phyloP scores from a whole-genome alignment of 2,329 filamentous ascomycete genomes.

The Plectosphaerella cucumerina region DNA sequence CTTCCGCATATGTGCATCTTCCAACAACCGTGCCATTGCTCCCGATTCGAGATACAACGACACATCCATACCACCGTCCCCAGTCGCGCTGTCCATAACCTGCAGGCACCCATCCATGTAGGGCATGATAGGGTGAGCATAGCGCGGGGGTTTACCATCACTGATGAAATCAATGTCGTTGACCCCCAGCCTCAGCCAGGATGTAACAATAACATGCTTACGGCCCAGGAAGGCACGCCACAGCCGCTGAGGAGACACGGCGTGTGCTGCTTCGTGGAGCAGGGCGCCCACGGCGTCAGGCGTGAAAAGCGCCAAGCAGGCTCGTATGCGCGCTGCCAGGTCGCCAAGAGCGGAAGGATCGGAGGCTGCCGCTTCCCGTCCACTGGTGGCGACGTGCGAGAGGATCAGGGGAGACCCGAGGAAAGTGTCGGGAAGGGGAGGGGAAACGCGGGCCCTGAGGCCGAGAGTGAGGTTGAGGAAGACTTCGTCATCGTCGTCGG shows the following conservation, averaged over 20 bases:
- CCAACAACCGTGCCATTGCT: too few species aligned
- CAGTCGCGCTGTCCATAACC: slow-evolving; percentile 25
- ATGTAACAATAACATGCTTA: slow-evolving; percentile 37
- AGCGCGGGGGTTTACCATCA: slow-evolving; percentile 18
- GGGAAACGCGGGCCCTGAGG: slow-evolving; percentile 29
- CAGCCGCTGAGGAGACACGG: slow-evolving; percentile 39
- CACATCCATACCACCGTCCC: too few species aligned
- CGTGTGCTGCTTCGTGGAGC: slow-evolving; percentile 37
- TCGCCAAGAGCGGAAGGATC: slow-evolving; percentile 4
- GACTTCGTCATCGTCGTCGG: slow-evolving; percentile 20
- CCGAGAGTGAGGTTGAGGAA: slow-evolving; percentile 37
- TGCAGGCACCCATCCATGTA: slow-evolving; percentile 36
- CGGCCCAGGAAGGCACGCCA: slow-evolving; percentile 42
- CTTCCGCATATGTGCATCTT: too few species aligned
- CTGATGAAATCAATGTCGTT: slow-evolving; percentile 37
- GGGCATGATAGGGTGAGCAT: slow-evolving; percentile 38
- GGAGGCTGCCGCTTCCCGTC: not conserved
- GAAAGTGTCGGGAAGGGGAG: slow-evolving; percentile 33
- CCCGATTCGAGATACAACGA: too few species aligned
- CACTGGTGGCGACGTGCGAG: slow-evolving; percentile 23
- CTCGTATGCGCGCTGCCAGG: slow-evolving; percentile 26
- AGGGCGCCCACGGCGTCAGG: slow-evolving; percentile 30
- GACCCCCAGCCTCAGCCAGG: slow-evolving; percentile 32
- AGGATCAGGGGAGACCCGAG: slow-evolving; percentile 40
- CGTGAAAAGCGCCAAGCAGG: slow-evolving; percentile 29